These are phyloP conservation scores for Priceomyces haplophilus DNA, from an alignment of 805 yeast genomes.

Conservation along the genomic window DNA sequence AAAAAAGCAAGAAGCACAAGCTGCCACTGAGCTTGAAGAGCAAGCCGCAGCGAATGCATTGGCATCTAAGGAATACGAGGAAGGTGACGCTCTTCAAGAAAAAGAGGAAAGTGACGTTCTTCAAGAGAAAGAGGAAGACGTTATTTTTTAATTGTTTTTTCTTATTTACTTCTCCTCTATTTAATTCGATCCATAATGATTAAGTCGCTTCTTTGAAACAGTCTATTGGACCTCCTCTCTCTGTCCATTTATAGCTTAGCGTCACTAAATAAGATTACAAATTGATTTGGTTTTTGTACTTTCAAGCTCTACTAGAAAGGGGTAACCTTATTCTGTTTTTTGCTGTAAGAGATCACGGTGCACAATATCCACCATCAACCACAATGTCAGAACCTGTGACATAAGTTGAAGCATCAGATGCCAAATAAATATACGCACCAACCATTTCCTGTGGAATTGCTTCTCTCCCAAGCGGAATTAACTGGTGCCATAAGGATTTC, in stretches of 20 bases:
- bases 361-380: slow-evolving; percentile 48
- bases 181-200: not conserved
- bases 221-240: not conserved
- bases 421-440: slow-evolving; percentile 46
- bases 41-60: slow-evolving; percentile 14
- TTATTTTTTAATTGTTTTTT: slow-evolving; percentile 28
- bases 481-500: slow-evolving; percentile 37
- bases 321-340: not conserved
- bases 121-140: slow-evolving; percentile 47
- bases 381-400: slow-evolving; percentile 45
- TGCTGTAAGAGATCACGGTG: slow-evolving; percentile 17
- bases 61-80: slow-evolving; percentile 15
- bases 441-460: slow-evolving; percentile 42
- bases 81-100: slow-evolving; percentile 29
- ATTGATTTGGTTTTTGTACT: not conserved
- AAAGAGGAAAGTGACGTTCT: too few relatives aligned
- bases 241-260: slow-evolving; percentile 1
- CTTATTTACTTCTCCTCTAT: slow-evolving; percentile 2
- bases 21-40: slow-evolving; percentile 58
- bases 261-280: not conserved
- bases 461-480: slow-evolving; percentile 48
- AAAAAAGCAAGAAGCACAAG: slow-evolving; percentile 80
- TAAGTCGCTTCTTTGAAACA: not conserved
- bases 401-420: slow-evolving; percentile 42
- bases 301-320: not conserved